phyloP scores from a whole-genome alignment of 768 basidiomycete species.

The Trametes villosa region DNA sequence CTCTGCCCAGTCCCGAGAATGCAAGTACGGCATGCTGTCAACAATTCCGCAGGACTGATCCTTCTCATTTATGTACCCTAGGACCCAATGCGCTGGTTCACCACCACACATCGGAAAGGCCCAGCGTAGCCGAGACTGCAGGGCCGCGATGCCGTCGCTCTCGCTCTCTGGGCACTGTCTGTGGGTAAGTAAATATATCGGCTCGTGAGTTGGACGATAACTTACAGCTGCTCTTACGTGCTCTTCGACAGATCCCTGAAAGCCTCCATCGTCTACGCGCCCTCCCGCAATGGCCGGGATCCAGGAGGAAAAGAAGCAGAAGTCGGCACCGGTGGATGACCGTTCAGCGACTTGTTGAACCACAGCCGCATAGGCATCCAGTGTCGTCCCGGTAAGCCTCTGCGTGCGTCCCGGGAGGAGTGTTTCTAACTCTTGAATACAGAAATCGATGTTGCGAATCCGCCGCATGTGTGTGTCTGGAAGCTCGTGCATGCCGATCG shows the following conservation, averaged over 20 bases:
- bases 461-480: background rate
- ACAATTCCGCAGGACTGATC: background rate
- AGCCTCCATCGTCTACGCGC: background rate
- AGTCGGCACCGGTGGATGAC: background rate
- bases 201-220: background rate
- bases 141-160: background rate
- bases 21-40: background rate
- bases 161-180: background rate
- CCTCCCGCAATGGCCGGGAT: background rate
- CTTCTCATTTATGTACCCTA: background rate
- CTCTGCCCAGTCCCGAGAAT: background rate
- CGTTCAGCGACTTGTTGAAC: background rate
- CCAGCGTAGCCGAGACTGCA: background rate
- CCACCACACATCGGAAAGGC: background rate
- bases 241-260: background rate
- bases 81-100: background rate
- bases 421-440: background rate
- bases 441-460: background rate
- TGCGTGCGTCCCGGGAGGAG: background rate
- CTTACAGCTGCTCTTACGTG: background rate
- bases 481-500: background rate
- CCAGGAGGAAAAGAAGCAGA: background rate
- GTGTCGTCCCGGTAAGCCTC: background rate
- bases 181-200: background rate
- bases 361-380: background rate